Conservation (phyloP, 371 early-diverging fungal genomes). For the Rhizomucor miehei region DNA sequence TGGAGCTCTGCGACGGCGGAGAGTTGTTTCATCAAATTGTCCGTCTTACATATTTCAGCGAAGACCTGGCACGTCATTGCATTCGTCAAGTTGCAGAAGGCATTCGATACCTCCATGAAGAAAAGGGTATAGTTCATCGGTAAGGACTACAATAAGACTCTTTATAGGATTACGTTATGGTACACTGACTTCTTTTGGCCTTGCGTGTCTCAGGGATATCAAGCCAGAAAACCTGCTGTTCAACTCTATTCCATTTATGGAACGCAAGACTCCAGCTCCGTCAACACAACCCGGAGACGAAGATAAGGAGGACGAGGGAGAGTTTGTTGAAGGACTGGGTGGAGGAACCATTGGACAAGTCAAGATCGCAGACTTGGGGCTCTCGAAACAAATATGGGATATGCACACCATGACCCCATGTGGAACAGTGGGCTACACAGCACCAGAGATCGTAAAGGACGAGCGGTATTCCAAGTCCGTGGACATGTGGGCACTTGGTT, state of each 20-base stretch:
- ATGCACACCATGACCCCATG: slow-evolving; percentile 69
- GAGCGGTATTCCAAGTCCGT: slow-evolving; percentile 69
- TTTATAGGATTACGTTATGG: background rate
- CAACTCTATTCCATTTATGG: slow-evolving; percentile 62
- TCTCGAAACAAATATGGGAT: slow-evolving; percentile 70
- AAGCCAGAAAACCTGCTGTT: slow-evolving; percentile 95
- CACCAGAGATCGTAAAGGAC: slow-evolving; percentile 73
- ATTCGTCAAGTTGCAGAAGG: slow-evolving; percentile 86
- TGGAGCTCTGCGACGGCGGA: slow-evolving; percentile 80
- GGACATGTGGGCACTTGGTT: slow-evolving; percentile 84
- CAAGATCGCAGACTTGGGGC: slow-evolving; percentile 71
- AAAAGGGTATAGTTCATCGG: slow-evolving; percentile 84
- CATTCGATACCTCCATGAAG: slow-evolving; percentile 83
- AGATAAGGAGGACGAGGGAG: slow-evolving; percentile 56
- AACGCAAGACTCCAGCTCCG: slow-evolving; percentile 7
- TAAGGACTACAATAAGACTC: background rate
- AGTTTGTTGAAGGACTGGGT: slow-evolving; percentile 53
- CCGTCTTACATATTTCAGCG: slow-evolving; percentile 74
- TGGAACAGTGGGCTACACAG: slow-evolving; percentile 79
- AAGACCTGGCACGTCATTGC: slow-evolving; percentile 73
- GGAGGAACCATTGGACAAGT: slow-evolving; percentile 68
- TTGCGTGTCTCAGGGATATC: slow-evolving; percentile 65
- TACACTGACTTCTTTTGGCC: background rate
- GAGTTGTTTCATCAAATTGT: slow-evolving; percentile 85
- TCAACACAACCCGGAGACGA: slow-evolving; percentile 16